These are phyloP conservation scores for Epithele typhae DNA, from an alignment of 768 basidiomycete species.

Conservation along the genomic window DNA sequence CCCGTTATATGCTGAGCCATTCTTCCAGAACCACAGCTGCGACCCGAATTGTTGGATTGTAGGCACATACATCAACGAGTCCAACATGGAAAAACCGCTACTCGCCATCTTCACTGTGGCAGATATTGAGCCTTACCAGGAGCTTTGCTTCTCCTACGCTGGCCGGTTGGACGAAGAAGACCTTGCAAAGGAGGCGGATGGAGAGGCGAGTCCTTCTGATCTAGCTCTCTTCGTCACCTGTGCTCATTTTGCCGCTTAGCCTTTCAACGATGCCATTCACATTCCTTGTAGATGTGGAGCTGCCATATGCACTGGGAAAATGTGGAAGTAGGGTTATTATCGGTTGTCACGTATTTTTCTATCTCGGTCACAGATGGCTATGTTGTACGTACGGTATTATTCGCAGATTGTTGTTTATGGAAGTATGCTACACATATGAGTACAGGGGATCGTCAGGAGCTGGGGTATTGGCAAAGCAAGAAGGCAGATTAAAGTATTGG, in stretches of 20 bases:
- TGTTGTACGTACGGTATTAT: not conserved
- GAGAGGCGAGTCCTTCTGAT: no score
- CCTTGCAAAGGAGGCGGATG: not conserved
- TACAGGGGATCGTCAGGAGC: no score
- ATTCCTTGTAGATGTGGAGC: slow-evolving; percentile 49
- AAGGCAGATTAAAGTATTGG: no score
- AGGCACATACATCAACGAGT: slow-evolving; percentile 78
- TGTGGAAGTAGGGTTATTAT: slow-evolving; percentile 24
- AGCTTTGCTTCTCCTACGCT: slow-evolving; percentile 74
- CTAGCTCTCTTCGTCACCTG: no score
- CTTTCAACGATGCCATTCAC: slow-evolving; percentile 38
- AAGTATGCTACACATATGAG: no score
- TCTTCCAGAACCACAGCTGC: slow-evolving; percentile 80
- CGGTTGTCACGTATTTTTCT: not conserved
- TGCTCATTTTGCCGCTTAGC: no score
- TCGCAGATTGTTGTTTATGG: no score
- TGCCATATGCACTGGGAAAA: slow-evolving; percentile 42
- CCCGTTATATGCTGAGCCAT: not conserved
- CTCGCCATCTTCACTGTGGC: slow-evolving; percentile 61
- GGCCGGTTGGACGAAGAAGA: slow-evolving; percentile 42
- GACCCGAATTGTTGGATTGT: slow-evolving; percentile 76
- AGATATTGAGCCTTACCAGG: slow-evolving; percentile 62
- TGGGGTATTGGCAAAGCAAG: no score
- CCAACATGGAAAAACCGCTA: slow-evolving; percentile 64
- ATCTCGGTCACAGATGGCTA: not conserved